Conservation (phyloP, 2,329 filamentous ascomycete species). For the Mollisia scopiformis region DNA sequence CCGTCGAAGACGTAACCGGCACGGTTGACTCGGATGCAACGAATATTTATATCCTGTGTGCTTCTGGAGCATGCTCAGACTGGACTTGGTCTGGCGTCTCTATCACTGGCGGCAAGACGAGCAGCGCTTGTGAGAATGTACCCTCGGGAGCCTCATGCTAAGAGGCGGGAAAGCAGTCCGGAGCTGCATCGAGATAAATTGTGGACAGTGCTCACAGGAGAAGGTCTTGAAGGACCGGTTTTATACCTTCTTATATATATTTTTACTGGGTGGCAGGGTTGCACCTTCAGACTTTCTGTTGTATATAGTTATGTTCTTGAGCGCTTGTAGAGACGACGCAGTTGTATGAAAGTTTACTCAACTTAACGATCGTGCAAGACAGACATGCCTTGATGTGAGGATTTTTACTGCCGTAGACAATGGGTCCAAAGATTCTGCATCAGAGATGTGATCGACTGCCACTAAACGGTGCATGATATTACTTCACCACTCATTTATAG, state of each 20-base stretch:
- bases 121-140: conserved; percentile 43
- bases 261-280: background rate
- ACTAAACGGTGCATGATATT: too few relatives aligned
- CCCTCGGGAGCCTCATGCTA: conserved; percentile 31
- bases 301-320: background rate
- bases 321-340: background rate
- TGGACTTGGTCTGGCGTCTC: conserved; percentile 55
- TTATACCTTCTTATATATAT: conserved; percentile 1
- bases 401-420: too few relatives aligned
- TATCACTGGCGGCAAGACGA: conserved; percentile 54
- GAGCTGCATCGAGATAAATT: background rate
- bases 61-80: conserved; percentile 49
- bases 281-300: background rate
- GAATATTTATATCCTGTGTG: conserved; percentile 57
- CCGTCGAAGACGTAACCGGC: conserved; percentile 47
- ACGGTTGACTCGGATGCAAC: conserved; percentile 41
- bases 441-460: too few relatives aligned
- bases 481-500: too few relatives aligned
- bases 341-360: background rate
- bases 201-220: background rate
- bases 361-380: background rate
- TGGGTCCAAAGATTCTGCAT: too few relatives aligned
- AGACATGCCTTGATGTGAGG: background rate
- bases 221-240: background rate
- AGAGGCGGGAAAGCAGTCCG: background rate